Percentiles rank a stretch among this genome's conserved stretches.
These are phyloP conservation scores for Prunus padus DNA, from an alignment of 306 rosid species.

Conservation along the genomic window DNA sequence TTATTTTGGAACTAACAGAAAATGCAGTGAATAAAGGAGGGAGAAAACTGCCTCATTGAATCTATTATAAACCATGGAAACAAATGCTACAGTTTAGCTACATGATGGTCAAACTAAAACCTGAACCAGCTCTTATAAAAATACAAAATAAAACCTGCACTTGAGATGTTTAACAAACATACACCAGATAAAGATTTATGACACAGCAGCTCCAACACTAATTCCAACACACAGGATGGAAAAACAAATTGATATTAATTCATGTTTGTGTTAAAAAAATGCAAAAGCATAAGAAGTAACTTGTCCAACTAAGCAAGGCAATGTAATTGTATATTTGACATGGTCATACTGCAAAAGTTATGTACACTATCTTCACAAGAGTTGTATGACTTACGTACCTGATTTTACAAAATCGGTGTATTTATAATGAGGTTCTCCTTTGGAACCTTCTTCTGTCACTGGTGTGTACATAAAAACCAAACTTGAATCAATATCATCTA, in stretches of 20 bases:
- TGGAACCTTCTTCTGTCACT: constrained; percentile 89
- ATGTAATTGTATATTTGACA: not conserved
- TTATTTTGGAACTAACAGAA: constrained; percentile 2
- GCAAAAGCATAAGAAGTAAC: not conserved
- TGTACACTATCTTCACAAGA: not conserved
- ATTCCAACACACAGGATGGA: not conserved
- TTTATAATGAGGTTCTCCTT: constrained; percentile 94
- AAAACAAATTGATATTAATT: not conserved
- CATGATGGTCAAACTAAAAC: not conserved
- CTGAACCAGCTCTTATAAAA: not conserved
- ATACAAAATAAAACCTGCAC: not conserved
- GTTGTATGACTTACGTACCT: constrained; percentile 41
- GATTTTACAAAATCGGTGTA: constrained; percentile 92
- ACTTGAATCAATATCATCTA: constrained; percentile 92
- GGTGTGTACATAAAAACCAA: constrained; percentile 98
- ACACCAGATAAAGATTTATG: not conserved
- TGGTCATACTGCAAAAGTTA: not conserved
- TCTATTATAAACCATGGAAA: not conserved
- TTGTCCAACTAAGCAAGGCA: constrained; percentile 8
- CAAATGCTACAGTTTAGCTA: not conserved
- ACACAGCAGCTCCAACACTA: not conserved
- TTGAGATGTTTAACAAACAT: not conserved
- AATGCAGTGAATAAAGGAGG: not conserved
- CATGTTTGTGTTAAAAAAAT: not conserved
- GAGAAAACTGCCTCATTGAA: not conserved